These are phyloP conservation scores for Termitomyces sp. DNA, from an alignment of 768 basidiomycete species.

Conservation along the genomic window DNA sequence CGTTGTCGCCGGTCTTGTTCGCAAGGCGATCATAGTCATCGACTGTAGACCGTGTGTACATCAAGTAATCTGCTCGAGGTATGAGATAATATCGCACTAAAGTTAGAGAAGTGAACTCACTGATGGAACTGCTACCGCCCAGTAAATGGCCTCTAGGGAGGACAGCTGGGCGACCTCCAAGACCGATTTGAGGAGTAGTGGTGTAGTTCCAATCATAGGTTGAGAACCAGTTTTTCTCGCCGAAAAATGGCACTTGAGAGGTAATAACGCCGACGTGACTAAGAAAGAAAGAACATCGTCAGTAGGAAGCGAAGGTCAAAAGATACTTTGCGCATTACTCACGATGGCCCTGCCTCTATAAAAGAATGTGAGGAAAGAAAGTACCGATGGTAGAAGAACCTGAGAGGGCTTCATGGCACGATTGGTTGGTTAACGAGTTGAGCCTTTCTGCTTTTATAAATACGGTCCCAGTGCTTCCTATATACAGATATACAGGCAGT, in stretches of 20 bases:
- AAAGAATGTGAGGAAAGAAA: background rate
- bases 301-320: background rate
- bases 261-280: constrained; percentile 16
- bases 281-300: background rate
- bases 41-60: constrained; percentile 20
- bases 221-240: constrained; percentile 8
- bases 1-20: constrained; percentile 21
- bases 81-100: background rate
- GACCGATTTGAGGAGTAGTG: constrained; percentile 26
- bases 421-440: background rate
- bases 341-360: constrained; percentile 18
- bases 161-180: constrained; percentile 21
- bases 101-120: constrained; percentile 14
- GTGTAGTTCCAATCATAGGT: constrained; percentile 34
- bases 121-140: constrained; percentile 29
- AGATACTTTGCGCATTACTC: background rate
- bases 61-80: constrained; percentile 15
- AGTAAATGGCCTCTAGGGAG: constrained; percentile 27
- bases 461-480: background rate
- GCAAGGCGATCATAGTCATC: constrained; percentile 31
- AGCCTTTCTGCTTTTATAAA: background rate
- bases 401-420: background rate
- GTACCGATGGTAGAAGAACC: background rate
- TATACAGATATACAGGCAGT: background rate
- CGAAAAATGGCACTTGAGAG: constrained; percentile 16